Evolutionary conservation across 179 eudicot species (phyloP).

Genomic region (Spinacia oleracea): DNA sequence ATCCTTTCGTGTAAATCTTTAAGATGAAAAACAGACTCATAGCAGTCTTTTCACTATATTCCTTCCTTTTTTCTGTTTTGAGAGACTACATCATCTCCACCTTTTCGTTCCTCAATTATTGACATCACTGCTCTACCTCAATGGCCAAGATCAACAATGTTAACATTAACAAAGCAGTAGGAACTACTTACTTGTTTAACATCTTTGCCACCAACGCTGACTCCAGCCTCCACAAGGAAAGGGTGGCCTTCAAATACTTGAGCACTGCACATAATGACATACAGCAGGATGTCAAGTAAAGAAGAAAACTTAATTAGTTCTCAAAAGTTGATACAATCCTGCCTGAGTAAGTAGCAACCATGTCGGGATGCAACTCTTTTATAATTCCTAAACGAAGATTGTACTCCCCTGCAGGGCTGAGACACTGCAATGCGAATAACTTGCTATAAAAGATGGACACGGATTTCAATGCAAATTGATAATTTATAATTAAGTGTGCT

Average conservation of each 20-base stretch:
- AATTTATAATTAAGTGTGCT: conserved; percentile 31
- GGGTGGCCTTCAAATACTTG: conserved; percentile 99
- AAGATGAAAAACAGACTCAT: not conserved
- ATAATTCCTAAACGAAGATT: conserved; percentile 95
- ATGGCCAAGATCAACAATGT: not conserved
- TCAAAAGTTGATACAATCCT: conserved; percentile 48
- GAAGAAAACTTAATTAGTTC: not conserved
- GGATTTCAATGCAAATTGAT: not conserved
- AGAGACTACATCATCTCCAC: not conserved
- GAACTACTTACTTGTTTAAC: conserved; percentile 78
- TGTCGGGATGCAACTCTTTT: conserved; percentile 99
- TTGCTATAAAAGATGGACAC: conserved; percentile 1
- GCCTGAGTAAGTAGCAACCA: conserved; percentile 99
- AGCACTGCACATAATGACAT: conserved; percentile 56
- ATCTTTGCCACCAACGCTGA: conserved; percentile 98
- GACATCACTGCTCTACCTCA: conserved; percentile 7
- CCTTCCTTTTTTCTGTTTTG: not conserved
- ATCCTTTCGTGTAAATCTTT: not conserved
- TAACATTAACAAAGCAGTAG: conserved; percentile 14
- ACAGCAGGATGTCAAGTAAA: not conserved
- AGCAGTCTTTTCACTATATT: not conserved
- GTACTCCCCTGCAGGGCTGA: conserved; percentile 99
- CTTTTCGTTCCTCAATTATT: not conserved
- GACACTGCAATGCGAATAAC: conserved; percentile 94
- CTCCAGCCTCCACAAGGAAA: conserved; percentile 94